These are phyloP conservation scores for Suaeda aralocaspica DNA, from an alignment of 148 eudicot genomes.

Conservation along the genomic window DNA sequence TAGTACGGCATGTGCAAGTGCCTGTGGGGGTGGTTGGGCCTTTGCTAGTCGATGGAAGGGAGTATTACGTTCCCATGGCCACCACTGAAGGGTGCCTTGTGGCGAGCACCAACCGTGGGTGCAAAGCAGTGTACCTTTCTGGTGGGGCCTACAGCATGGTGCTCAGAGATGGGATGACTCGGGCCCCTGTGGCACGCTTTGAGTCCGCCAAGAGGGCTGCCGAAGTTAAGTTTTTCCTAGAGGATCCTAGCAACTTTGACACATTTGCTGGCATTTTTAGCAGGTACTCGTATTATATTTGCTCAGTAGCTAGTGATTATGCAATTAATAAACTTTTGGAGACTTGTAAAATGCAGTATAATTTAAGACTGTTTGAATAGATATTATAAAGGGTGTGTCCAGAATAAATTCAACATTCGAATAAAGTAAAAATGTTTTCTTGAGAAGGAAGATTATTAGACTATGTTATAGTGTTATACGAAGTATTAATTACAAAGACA, in stretches of 20 bases:
- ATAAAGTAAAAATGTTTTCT: too few relatives aligned
- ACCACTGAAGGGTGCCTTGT: conserved; percentile 76
- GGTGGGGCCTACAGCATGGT: conserved; percentile 62
- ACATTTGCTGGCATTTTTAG: conserved; percentile 47
- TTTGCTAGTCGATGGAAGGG: conserved; percentile 51
- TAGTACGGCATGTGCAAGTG: conserved; percentile 62
- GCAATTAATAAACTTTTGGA: too few relatives aligned
- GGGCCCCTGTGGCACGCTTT: conserved; percentile 77
- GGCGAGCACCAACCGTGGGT: conserved; percentile 76
- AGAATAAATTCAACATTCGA: too few relatives aligned
- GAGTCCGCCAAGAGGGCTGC: conserved; percentile 55
- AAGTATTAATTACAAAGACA: too few relatives aligned
- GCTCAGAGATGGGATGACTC: conserved; percentile 63
- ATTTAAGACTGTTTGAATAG: too few relatives aligned
- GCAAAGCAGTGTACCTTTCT: conserved; percentile 55
- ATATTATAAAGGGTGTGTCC: too few relatives aligned
- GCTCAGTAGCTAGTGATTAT: too few relatives aligned
- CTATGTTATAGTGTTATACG: too few relatives aligned
- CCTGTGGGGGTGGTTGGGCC: conserved; percentile 83
- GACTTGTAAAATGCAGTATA: too few relatives aligned
- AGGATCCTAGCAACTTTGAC: conserved; percentile 56
- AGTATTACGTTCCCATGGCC: conserved; percentile 75
- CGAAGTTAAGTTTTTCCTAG: conserved; percentile 60
- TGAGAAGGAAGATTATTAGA: too few relatives aligned
- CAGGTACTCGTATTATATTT: conserved; percentile 23